Conservation (phyloP, 768 basidiomycete species). For the Dendrothele bispora region DNA sequence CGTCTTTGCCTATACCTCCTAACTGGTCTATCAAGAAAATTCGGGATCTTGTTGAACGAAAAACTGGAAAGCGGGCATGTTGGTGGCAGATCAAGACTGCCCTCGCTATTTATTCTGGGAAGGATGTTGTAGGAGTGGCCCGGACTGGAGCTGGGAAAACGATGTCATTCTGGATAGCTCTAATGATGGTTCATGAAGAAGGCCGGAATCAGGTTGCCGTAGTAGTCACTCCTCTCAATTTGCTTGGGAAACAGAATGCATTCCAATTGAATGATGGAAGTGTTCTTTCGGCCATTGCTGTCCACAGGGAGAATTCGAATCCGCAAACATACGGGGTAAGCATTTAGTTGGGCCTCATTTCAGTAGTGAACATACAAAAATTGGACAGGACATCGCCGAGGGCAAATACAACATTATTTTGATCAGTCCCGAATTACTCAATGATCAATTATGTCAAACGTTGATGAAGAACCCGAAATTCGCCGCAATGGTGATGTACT, state of each 20-base stretch:
- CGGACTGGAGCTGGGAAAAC: conserved; percentile 6
- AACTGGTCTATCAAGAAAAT: too few relatives aligned
- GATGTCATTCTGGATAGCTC: conserved; percentile 4
- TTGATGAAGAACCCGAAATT: conserved; percentile 22
- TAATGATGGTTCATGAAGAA: conserved; percentile 4
- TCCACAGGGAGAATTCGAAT: conserved; percentile 16
- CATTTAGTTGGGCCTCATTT: neutral
- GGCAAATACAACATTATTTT: conserved; percentile 23
- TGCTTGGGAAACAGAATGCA: conserved; percentile 29
- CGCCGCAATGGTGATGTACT: conserved; percentile 19
- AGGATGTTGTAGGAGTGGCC: neutral
- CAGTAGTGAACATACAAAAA: neutral
- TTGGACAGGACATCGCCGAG: conserved; percentile 24
- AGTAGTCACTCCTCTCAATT: conserved; percentile 29
- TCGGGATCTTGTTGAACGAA: too few relatives aligned
- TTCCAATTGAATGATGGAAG: conserved; percentile 10
- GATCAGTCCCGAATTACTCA: conserved; percentile 26
- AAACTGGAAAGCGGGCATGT: too few relatives aligned
- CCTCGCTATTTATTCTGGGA: too few relatives aligned
- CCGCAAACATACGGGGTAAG: conserved; percentile 16
- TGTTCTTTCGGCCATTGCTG: conserved; percentile 16
- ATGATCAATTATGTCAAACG: conserved; percentile 11
- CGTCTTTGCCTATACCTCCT: too few relatives aligned
- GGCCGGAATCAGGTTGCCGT: conserved; percentile 5
- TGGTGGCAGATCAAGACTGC: too few relatives aligned